Evolutionary conservation across 2,329 filamentous ascomycete genomes (phyloP), one percentile per base, ranked within the genome.

Genomic region (Exophiala sideris): DNA sequence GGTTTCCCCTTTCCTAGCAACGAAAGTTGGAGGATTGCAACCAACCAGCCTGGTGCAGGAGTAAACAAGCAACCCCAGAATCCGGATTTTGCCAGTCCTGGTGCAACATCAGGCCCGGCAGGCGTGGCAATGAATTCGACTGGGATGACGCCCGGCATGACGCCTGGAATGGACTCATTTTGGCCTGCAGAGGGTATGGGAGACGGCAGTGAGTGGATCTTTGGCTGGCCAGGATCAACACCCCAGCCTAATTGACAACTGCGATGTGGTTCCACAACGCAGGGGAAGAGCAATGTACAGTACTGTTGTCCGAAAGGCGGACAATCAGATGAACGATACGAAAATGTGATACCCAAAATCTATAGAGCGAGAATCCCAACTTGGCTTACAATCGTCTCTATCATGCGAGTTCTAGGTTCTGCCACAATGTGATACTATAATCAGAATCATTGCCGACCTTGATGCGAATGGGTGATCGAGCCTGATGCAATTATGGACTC

Each of bases 191-290:
- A 58, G 24, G 50, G 52, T 6, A 52, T 62, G 42, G 21, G 45
- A 8, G 60, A 56, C n/a, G 54, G 46, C 12, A 54, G 47, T 21
- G 60, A 62, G 33, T 64, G 62, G 62, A 62, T 63, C 51, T 60
- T 54, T 51, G 45, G 50, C 5, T 60, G 57, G 57, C 36, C 57
- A 5, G 57, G 57, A 21, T 57, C 52, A 21, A 57, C 57, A 8
- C 57, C 57, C 11, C 54, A 56, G 29, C 57, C 54, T 45, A 18
- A 54, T 35, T 56, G 36, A 48, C 11, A 6, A 24, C 21, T 24
- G 3, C 6, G 21, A 24, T 6, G 6, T 24, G 21, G 21, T 24
- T 24, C 21, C 21, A 6, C 6, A 6, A 24, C 6, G 21, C 21
- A 6, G 21, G 6, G 21, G 24, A 29, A 29, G 24, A 29, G 24